A percentile compares a stretch with the other conserved stretches of the same genome.
These are phyloP conservation scores for Fusarium sp. DNA, from an alignment of 2,329 filamentous ascomycete species.

Conservation along the genomic window DNA sequence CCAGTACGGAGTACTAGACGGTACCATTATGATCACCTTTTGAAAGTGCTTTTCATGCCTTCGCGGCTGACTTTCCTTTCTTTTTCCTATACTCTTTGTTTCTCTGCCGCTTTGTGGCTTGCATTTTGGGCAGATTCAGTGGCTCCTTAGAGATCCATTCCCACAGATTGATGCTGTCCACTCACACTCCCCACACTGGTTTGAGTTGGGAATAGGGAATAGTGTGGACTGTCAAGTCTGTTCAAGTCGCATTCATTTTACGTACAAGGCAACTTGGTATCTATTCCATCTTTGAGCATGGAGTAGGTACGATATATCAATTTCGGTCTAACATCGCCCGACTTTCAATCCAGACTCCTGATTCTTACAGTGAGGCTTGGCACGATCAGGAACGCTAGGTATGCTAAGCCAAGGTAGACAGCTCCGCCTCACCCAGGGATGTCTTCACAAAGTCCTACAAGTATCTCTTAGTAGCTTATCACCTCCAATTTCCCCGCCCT, in stretches of 20 bases:
- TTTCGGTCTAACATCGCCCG: conserved; percentile 5
- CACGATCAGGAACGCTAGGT: conserved; percentile 6
- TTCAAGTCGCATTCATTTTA: conserved; percentile 18
- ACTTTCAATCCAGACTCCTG: neutral
- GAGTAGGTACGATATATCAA: neutral
- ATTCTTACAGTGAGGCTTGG: neutral
- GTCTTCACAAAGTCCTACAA: neutral
- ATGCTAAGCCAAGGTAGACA: neutral
- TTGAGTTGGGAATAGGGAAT: neutral
- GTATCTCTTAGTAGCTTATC: conserved; percentile 28
- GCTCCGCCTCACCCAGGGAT: neutral
- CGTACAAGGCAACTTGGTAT: conserved; percentile 1
- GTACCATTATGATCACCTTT: neutral
- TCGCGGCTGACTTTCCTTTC: neutral
- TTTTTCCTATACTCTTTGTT: conserved; percentile 15
- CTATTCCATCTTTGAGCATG: neutral
- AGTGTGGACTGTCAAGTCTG: neutral
- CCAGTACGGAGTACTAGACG: neutral
- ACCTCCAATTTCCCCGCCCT: conserved; percentile 46
- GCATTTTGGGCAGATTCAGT: conserved; percentile 17
- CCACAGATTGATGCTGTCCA: conserved; percentile 31
- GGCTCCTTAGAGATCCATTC: conserved; percentile 24
- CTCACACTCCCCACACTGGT: conserved; percentile 22
- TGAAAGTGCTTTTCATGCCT: neutral
- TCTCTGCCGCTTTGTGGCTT: conserved; percentile 23